Evolutionary conservation across 768 basidiomycete species (phyloP), one percentile per base, ranked within the genome.

Genomic region (Termitomyces sp.): DNA sequence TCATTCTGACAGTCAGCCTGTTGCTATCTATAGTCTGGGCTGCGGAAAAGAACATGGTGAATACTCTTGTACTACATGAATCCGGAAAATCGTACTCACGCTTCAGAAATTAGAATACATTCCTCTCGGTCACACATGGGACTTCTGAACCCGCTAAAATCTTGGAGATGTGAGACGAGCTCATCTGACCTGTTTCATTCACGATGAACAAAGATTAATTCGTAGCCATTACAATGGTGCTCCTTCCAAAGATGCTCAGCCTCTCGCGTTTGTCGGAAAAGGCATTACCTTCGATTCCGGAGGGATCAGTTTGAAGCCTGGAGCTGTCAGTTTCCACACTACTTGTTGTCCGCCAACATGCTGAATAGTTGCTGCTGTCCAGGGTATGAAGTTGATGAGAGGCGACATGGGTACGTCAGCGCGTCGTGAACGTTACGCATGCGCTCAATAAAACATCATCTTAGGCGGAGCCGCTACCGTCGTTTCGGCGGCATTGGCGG

Each of bases 211-310:
- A 41, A 50, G 38, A 40, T 4, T 21, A n/a, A 40, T 4, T 21
- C 25, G n/a, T 50, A 92, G 90, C 54, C 87, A 89, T 71, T 95
- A 95, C 79, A 86, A 86, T 32, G 91, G 91, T n/a, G 86, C 82
- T 1, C 67, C 80, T 3, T 71, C 77, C 55, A 74, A 78, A 59
- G 71, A 79, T 49, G 84, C 75, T 0, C 76, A 76, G 53, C 91
- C 90, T 3, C 75, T 91, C 14, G 87, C 84, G 3, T 78, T 92
- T 58, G 90, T 95, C 35, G 92, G 92, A 34, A 94, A 95, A 68
- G 92, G 92, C 59, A 86, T 95, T 67, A 93, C 92, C 16, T 95
- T 95, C 61, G 92, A 95, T 70, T 84, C 85, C 3, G 92, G 92
- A 77, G 91, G 91, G 62, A 93, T 93, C 70, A 89, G 87, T 58